Conservation (phyloP, 2,329 filamentous ascomycete species). For the Aspergillus brasiliensis region DNA sequence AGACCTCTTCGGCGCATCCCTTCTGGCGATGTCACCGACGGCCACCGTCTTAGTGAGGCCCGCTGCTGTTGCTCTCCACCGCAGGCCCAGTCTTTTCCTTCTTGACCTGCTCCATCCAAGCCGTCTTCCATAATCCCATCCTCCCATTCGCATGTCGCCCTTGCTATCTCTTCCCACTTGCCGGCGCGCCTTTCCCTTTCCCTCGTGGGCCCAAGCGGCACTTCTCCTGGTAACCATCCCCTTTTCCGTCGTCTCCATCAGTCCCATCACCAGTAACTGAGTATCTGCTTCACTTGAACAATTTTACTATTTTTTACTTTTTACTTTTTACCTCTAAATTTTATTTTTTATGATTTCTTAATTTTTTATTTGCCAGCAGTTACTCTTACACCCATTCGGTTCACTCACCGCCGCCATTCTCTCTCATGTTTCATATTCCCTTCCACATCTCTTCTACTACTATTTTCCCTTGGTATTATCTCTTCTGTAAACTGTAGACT, state of each 20-base stretch:
- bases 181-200: conserved; percentile 10
- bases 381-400: too few species aligned
- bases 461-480: too few species aligned
- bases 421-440: too few species aligned
- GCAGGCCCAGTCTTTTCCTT: neutral
- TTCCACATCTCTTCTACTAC: too few species aligned
- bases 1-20: neutral
- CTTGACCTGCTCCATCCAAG: neutral
- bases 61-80: conserved; percentile 7
- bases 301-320: too few species aligned
- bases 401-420: too few species aligned
- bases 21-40: neutral
- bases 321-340: too few species aligned
- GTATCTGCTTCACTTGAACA: neutral
- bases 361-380: too few species aligned
- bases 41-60: neutral
- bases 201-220: conserved; percentile 21
- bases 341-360: too few species aligned
- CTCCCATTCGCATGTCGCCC: neutral
- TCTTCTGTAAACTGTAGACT: too few species aligned
- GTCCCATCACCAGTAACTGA: neutral
- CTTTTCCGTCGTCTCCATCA: conserved; percentile 3
- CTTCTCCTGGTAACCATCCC: conserved; percentile 13
- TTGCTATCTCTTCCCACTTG: neutral
- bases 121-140: too few species aligned